Conservation (phyloP, 768 basidiomycete species). For the Boletellus ananiceps region DNA sequence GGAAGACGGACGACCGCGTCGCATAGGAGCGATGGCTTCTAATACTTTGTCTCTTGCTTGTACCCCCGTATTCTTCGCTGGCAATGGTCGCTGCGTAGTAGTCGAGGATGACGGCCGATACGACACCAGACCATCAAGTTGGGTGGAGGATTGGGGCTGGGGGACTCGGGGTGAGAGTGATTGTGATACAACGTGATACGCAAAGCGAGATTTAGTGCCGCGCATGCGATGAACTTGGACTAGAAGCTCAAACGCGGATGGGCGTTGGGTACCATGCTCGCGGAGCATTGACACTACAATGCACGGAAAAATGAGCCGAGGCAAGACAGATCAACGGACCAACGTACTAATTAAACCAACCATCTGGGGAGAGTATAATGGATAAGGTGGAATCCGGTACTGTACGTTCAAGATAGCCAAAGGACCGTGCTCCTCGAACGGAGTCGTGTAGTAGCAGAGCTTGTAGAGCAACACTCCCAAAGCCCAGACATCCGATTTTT, state of each 20-base stretch:
- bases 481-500: constrained; percentile 98
- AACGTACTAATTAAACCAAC: constrained; percentile 75
- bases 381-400: constrained; percentile 87
- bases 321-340: background rate
- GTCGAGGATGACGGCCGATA: constrained; percentile 29
- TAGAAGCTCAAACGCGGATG: constrained; percentile 84
- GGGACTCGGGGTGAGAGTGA: constrained; percentile 40
- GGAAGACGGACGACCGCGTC: constrained; percentile 57
- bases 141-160: constrained; percentile 25
- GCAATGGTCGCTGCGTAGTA: constrained; percentile 13
- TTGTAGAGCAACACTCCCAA: constrained; percentile 96
- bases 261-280: constrained; percentile 84
- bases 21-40: constrained; percentile 77
- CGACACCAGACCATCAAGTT: constrained; percentile 38
- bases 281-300: constrained; percentile 81
- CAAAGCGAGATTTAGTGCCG: constrained; percentile 77
- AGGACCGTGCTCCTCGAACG: constrained; percentile 96
- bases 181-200: constrained; percentile 54
- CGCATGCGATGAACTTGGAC: constrained; percentile 79
- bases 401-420: constrained; percentile 95
- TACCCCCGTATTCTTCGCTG: constrained; percentile 44
- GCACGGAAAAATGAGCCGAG: constrained; percentile 10
- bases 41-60: constrained; percentile 74
- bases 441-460: constrained; percentile 98
- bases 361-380: constrained; percentile 79